These are phyloP conservation scores for Nicotiana knightiana DNA, from an alignment of 257 asterid genomes.

Conservation along the genomic window DNA sequence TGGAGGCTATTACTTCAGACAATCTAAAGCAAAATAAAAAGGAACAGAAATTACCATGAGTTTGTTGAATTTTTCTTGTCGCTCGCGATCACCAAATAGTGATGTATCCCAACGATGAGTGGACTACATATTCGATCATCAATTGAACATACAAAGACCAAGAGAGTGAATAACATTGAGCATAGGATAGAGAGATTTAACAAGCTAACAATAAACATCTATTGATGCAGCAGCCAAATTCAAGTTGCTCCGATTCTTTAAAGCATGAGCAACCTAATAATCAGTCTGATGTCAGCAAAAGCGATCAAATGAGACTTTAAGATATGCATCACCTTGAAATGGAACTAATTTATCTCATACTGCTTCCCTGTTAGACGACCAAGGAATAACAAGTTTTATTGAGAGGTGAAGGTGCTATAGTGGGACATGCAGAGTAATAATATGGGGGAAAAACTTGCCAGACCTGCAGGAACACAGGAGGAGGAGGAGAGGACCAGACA, in stretches of 20 bases:
- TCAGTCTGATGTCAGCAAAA: neutral
- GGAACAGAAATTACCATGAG: slow-evolving; percentile 79
- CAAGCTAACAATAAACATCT: neutral
- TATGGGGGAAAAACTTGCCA: neutral
- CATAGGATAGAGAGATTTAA: slow-evolving; percentile 3
- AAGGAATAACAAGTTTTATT: neutral
- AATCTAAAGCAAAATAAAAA: slow-evolving; percentile 12
- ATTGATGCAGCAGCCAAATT: neutral
- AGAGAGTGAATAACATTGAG: slow-evolving; percentile 36
- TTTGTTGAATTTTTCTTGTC: slow-evolving; percentile 95
- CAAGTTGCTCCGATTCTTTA: neutral
- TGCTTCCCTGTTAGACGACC: neutral
- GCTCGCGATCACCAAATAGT: slow-evolving; percentile 78
- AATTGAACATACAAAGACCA: slow-evolving; percentile 35
- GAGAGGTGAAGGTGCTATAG: neutral
- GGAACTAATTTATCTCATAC: neutral
- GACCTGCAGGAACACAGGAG: neutral
- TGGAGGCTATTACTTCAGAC: neutral
- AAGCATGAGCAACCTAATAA: neutral
- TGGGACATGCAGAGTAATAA: neutral
- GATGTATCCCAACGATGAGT: slow-evolving; percentile 78
- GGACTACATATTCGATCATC: slow-evolving; percentile 39
- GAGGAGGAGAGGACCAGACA: neutral
- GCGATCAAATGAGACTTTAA: neutral
- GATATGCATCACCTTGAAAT: neutral